These are phyloP conservation scores for Triangularia verruculosa DNA, from an alignment of 2,329 filamentous ascomycete genomes.

Conservation along the genomic window DNA sequence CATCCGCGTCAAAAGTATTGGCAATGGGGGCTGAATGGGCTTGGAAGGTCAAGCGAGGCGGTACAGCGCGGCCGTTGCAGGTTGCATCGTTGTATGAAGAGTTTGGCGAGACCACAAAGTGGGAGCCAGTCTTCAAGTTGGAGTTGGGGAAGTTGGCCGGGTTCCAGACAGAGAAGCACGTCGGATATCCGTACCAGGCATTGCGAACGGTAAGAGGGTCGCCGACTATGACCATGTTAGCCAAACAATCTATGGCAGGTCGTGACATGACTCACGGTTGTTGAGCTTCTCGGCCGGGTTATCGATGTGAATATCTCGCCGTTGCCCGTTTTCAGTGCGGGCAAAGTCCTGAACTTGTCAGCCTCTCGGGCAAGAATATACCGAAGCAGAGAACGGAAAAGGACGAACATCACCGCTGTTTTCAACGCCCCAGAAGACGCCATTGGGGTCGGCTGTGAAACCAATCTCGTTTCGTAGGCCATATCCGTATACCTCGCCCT, in stretches of 20 bases:
- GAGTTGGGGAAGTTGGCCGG: conserved; percentile 26
- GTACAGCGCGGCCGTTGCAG: conserved; percentile 33
- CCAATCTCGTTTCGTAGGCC: conserved; percentile 62
- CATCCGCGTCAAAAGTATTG: conserved; percentile 32
- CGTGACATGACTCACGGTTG: conserved; percentile 41
- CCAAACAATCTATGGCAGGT: not conserved
- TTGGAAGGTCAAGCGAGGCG: conserved; percentile 39
- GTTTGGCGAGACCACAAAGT: conserved; percentile 39
- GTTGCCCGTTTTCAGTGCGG: conserved; percentile 42
- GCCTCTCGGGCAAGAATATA: not conserved
- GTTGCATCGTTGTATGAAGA: conserved; percentile 36
- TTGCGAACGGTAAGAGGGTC: conserved; percentile 30
- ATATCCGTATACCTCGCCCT: conserved; percentile 40
- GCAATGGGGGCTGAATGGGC: conserved; percentile 34
- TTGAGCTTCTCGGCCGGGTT: conserved; percentile 67
- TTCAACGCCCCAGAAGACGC: conserved; percentile 50
- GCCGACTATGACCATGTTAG: conserved; percentile 25
- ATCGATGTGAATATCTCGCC: conserved; percentile 51
- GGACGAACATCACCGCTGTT: conserved; percentile 45
- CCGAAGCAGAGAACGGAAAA: too few species aligned
- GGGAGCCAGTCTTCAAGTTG: conserved; percentile 34
- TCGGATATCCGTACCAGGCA: conserved; percentile 53
- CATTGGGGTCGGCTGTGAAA: conserved; percentile 48
- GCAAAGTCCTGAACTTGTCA: conserved; percentile 40
- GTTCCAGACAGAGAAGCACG: conserved; percentile 35